Evolutionary conservation across 768 basidiomycete species (phyloP), one percentile per base, ranked within the genome.

Genomic region (Pleurotus ostreatus): DNA sequence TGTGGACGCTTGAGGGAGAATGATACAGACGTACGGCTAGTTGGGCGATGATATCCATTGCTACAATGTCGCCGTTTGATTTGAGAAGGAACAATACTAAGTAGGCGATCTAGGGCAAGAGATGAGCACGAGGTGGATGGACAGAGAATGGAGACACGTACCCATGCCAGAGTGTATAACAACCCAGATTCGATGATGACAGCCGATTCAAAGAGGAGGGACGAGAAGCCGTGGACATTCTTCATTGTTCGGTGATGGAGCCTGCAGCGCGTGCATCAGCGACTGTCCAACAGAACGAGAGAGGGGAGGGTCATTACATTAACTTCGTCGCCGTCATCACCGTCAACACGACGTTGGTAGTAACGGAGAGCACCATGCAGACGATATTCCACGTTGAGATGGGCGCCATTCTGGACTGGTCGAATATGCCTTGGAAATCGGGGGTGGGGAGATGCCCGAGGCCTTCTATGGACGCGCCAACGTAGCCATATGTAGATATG

Each of bases 131-230:
- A 44, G 41, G 0, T 2, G 41, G 5, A 22, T 16, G 20, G 7
- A 9, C 5, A n/a, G 15, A n/a, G 41, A 16, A 11, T 15, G 41
- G 15, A 11, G 41, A 1, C 9, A 13, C 39, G 37, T 20, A 53
- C 51, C 51, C 51, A 53, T 26, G 51, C 51, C 4, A 53, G 37
- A 15, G 51, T 53, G 15, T 53, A 53, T 9, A 53, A 7, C 15
- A 53, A 41, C 5, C 51, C 51, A 5, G 51, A 53, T 23, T 53
- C 51, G 34, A 53, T 53, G 51, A 53, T 53, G 39, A 53, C 51
- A 2, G 18, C 20, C 4, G 51, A 53, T 39, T 53, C 51, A 39
- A 53, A 53, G 12, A 53, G 15, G 9, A 53, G 51, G n/a, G 37
- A 40, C 1, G 51, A 53, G 18, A 53, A 53, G 2, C 51, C 51